Conservation (phyloP, 2,329 filamentous ascomycete genomes). For the Blastomyces silverae region DNA sequence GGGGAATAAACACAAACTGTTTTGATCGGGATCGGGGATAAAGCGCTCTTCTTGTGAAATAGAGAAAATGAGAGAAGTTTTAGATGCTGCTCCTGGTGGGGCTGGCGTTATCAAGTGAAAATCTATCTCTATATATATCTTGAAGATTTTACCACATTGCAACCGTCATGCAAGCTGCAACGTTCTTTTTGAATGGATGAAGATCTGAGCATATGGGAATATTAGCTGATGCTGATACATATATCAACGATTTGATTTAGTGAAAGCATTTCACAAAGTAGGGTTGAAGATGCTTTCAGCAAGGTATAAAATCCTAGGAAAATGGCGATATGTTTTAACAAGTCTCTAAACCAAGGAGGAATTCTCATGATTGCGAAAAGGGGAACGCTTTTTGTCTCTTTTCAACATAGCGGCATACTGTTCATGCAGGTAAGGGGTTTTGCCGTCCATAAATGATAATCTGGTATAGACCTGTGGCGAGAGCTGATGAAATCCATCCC, state of each 20-base stretch:
- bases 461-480: not conserved
- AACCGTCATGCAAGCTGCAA: not conserved
- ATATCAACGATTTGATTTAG: not conserved
- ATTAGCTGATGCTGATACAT: not conserved
- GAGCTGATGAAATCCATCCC: not conserved
- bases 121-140: not conserved
- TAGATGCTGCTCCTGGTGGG: not conserved
- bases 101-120: not conserved
- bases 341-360: not conserved
- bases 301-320: not conserved
- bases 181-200: not conserved
- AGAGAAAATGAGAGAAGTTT: not conserved
- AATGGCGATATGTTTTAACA: not conserved
- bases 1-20: too few relatives aligned
- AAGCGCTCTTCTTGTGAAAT: too few relatives aligned
- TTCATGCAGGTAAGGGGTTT: not conserved
- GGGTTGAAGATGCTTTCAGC: not conserved
- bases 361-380: not conserved
- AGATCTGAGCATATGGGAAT: not conserved
- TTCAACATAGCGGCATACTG: not conserved
- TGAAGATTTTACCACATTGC: not conserved
- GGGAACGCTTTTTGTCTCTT: not conserved
- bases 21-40: too few relatives aligned
- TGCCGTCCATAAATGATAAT: not conserved
- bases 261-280: not conserved